These are phyloP conservation scores for Ceratopteris richardii DNA, from an alignment of 75 land plant species.

Conservation along the genomic window DNA sequence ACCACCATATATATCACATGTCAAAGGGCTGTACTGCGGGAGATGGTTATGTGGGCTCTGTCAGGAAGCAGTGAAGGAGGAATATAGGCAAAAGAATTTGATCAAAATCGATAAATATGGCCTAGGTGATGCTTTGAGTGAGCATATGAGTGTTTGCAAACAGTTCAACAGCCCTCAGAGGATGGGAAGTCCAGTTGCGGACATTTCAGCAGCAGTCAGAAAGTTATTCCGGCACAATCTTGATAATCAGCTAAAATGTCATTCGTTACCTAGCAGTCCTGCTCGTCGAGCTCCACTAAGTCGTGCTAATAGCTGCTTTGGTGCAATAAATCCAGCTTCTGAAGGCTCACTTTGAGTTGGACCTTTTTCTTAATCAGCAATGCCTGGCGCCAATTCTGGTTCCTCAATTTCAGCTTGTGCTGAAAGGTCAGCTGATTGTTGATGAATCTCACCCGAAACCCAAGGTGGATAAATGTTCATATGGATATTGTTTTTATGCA, in stretches of 20 bases:
- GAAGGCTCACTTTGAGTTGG: neutral
- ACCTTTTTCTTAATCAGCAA: no score
- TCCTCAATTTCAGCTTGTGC: no score
- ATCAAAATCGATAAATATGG: neutral
- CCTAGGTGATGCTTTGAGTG: constrained; percentile 17
- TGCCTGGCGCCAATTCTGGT: no score
- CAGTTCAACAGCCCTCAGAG: constrained; percentile 10
- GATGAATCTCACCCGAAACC: no score
- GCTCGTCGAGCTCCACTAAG: neutral
- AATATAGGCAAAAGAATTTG: neutral
- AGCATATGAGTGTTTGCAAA: constrained; percentile 18
- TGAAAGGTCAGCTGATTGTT: no score
- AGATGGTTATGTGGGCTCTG: constrained; percentile 29
- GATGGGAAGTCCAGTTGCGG: constrained; percentile 11
- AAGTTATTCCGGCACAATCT: neutral
- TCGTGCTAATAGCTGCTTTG: neutral
- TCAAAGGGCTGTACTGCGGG: constrained; percentile 16
- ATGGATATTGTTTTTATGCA: no score
- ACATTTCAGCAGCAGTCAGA: constrained; percentile 11
- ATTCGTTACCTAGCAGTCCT: neutral
- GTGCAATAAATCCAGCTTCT: neutral
- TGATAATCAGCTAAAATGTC: neutral
- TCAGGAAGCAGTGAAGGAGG: constrained; percentile 27
- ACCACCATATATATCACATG: constrained; percentile 5
- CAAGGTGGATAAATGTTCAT: no score